A percentile compares a stretch with the other conserved stretches of the same genome.
Evolutionary conservation across 257 asterid genomes (phyloP).

Genomic region (Ligustrum vulgare): DNA sequence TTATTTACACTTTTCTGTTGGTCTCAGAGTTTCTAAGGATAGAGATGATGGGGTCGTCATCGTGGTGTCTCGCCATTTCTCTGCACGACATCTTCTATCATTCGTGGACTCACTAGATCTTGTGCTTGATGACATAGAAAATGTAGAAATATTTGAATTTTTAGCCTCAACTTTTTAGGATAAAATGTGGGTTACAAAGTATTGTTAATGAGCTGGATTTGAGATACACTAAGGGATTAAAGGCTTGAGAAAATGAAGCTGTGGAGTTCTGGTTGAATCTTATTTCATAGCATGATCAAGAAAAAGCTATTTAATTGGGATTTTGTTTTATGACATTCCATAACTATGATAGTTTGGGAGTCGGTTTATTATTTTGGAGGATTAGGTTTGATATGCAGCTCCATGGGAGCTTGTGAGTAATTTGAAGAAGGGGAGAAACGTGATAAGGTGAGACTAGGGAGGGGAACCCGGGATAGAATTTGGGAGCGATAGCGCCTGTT

Average conservation of each 20-base stretch:
- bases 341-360: no score
- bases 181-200: not conserved
- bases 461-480: no score
- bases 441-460: no score
- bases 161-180: not conserved
- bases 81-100: not conserved
- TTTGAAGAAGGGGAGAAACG: no score
- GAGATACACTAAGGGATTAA: not conserved
- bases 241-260: conserved; percentile 4
- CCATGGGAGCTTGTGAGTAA: no score
- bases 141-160: not conserved
- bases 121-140: not conserved
- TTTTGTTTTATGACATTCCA: not conserved
- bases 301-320: conserved; percentile 1
- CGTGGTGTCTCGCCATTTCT: not conserved
- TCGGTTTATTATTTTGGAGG: no score
- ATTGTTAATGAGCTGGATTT: not conserved
- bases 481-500: no score
- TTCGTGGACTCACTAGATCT: not conserved
- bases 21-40: not conserved
- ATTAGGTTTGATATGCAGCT: no score
- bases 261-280: conserved; percentile 6
- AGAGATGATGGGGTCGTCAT: not conserved
- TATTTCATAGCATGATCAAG: conserved; percentile 5
- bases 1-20: not conserved